A percentile compares a stretch with the other conserved stretches of the same genome.
phyloP scores from a whole-genome alignment of 805 yeast genomes.

The Wickerhamomyces bovis region DNA sequence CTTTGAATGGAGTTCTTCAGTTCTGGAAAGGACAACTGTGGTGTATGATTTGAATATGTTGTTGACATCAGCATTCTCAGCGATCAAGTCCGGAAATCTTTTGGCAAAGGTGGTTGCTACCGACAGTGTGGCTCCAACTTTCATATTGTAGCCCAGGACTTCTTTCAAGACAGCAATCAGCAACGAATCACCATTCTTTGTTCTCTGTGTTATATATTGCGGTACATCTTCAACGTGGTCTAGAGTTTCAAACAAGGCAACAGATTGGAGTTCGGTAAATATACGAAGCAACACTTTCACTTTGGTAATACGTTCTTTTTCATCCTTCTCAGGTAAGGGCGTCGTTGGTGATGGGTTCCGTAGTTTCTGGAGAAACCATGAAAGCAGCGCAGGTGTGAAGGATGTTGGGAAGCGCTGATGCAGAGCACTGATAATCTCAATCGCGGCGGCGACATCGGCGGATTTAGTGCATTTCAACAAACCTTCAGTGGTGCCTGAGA shows the following conservation, averaged over 20 bases:
- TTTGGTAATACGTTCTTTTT: constrained; percentile 31
- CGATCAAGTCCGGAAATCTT: constrained; percentile 34
- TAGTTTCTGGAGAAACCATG: constrained; percentile 37
- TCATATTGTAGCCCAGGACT: constrained; percentile 35
- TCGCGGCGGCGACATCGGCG: constrained; percentile 56
- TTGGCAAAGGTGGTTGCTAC: constrained; percentile 45
- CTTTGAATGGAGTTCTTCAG: constrained; percentile 32
- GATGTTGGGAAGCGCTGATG: constrained; percentile 63
- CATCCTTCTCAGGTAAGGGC: constrained; percentile 36
- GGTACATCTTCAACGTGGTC: constrained; percentile 43
- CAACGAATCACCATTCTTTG: constrained; percentile 31
- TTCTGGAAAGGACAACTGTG: constrained; percentile 33
- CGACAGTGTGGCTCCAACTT: constrained; percentile 27
- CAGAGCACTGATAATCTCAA: constrained; percentile 61
- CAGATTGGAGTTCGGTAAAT: constrained; percentile 50
- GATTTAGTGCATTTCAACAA: constrained; percentile 43
- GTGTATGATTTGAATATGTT: constrained; percentile 37
- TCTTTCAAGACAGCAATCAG: constrained; percentile 40
- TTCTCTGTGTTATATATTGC: constrained; percentile 31
- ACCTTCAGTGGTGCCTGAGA: constrained; percentile 58
- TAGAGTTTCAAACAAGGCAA: constrained; percentile 47
- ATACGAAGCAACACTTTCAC: constrained; percentile 45
- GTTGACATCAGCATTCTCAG: constrained; percentile 23
- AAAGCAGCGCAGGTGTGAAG: constrained; percentile 47
- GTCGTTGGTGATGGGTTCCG: constrained; percentile 27